phyloP scores from a whole-genome alignment of 192 early-diverging fungal genomes.

The Umbelopsis sp. region DNA sequence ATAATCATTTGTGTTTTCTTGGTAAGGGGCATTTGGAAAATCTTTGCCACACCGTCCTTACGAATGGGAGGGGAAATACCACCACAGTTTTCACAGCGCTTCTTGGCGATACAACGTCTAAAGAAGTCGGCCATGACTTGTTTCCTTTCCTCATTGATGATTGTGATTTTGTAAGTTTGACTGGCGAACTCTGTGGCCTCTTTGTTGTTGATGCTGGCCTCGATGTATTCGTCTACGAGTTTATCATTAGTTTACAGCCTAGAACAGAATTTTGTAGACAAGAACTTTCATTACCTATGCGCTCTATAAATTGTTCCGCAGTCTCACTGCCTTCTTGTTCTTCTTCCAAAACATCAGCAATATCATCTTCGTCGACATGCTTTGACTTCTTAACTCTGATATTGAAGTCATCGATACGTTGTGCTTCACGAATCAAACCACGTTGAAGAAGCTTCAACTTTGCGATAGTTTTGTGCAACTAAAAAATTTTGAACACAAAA shows the following conservation, averaged over 20 bases:
- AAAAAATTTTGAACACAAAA: background rate
- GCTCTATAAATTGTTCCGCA: slow-evolving; percentile 60
- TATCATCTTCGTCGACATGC: slow-evolving; percentile 41
- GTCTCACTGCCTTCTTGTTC: slow-evolving; percentile 48
- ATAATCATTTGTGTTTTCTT: slow-evolving; percentile 66
- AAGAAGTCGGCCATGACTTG: slow-evolving; percentile 54
- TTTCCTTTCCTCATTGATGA: slow-evolving; percentile 56
- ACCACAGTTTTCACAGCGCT: slow-evolving; percentile 69
- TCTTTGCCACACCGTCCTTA: slow-evolving; percentile 80
- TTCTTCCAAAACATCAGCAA: slow-evolving; percentile 54
- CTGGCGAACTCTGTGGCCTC: slow-evolving; percentile 28
- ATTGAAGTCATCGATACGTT: slow-evolving; percentile 71
- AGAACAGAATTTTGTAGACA: background rate
- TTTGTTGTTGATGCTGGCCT: slow-evolving; percentile 37
- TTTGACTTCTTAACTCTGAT: slow-evolving; percentile 43
- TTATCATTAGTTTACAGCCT: background rate
- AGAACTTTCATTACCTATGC: slow-evolving; percentile 46
- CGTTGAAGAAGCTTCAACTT: slow-evolving; percentile 86
- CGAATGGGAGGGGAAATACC: slow-evolving; percentile 70
- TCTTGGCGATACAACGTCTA: slow-evolving; percentile 39
- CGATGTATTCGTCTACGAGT: slow-evolving; percentile 53
- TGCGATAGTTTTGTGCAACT: slow-evolving; percentile 65
- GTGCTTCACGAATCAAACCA: slow-evolving; percentile 86
- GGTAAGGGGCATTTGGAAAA: slow-evolving; percentile 77
- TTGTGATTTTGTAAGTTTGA: slow-evolving; percentile 54